These are phyloP conservation scores for Saccharomyces kudriavzevii DNA, from an alignment of 805 yeast genomes.

Conservation along the genomic window DNA sequence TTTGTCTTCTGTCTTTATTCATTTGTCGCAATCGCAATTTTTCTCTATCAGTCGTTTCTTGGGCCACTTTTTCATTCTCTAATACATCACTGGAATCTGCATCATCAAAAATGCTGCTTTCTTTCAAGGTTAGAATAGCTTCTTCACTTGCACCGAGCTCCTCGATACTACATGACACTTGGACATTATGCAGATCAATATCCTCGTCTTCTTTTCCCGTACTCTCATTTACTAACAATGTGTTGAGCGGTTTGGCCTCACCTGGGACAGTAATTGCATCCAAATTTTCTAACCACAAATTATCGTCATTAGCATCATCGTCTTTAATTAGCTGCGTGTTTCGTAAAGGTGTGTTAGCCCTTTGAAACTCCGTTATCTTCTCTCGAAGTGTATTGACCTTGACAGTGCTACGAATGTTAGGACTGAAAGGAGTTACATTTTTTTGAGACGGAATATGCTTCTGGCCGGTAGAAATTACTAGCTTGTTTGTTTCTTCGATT, in stretches of 20 bases:
- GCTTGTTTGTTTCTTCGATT: slow-evolving; percentile 38
- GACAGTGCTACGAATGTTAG: neutral
- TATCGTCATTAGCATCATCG: slow-evolving; percentile 4
- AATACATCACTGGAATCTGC: slow-evolving; percentile 19
- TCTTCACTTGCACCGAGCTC: slow-evolving; percentile 34
- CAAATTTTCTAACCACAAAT: slow-evolving; percentile 19
- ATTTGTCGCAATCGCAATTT: slow-evolving; percentile 26
- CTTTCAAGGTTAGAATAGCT: slow-evolving; percentile 50
- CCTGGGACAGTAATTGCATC: neutral
- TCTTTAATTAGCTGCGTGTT: neutral
- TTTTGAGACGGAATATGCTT: slow-evolving; percentile 29
- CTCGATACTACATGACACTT: slow-evolving; percentile 43
- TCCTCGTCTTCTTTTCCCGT: slow-evolving; percentile 19
- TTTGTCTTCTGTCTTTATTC: slow-evolving; percentile 31
- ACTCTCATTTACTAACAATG: slow-evolving; percentile 6
- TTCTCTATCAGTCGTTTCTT: slow-evolving; percentile 25
- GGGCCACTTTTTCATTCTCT: slow-evolving; percentile 21
- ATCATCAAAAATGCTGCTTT: slow-evolving; percentile 25
- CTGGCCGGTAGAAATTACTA: slow-evolving; percentile 35
- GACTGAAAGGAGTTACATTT: neutral
- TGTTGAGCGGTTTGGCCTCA: slow-evolving; percentile 3
- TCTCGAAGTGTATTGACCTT: neutral
- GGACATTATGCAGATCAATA: slow-evolving; percentile 29
- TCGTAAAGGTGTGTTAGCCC: neutral
- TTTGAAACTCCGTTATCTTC: neutral